Evolutionary conservation across 108 stramenopile species (phyloP).

Genomic region (Discostella pseudostelligera): DNA sequence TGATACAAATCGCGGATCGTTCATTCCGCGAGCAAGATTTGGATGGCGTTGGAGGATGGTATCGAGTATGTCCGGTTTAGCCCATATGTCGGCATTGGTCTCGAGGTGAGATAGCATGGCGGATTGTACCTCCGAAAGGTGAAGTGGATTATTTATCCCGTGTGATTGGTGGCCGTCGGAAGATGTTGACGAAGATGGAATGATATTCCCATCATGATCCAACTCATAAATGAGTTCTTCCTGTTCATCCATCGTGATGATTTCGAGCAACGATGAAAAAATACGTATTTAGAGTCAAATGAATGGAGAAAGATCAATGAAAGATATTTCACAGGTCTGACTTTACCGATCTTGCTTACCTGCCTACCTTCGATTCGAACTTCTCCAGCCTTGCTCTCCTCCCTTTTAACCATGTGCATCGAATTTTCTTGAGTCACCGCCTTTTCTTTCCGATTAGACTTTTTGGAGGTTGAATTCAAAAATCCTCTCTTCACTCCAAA

Average conservation of each 20-base stretch:
- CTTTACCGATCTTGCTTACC: background rate
- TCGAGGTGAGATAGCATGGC: slow-evolving; percentile 23
- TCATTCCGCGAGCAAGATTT: slow-evolving; percentile 28
- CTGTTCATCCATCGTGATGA: slow-evolving; percentile 2
- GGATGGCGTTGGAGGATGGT: slow-evolving; percentile 41
- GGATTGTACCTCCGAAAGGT: slow-evolving; percentile 38
- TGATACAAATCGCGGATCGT: slow-evolving; percentile 38
- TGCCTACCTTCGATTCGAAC: background rate
- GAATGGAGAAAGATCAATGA: background rate
- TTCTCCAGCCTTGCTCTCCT: background rate
- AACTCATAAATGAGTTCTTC: slow-evolving; percentile 37
- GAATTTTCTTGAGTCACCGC: background rate
- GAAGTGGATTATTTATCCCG: slow-evolving; percentile 17
- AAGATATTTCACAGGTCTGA: background rate
- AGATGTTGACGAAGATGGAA: slow-evolving; percentile 1
- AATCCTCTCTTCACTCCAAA: slow-evolving; percentile 48
- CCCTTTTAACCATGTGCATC: background rate
- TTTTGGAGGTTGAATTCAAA: slow-evolving; percentile 19
- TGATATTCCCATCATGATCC: slow-evolving; percentile 36
- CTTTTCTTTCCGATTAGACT: slow-evolving; percentile 15
- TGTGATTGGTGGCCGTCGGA: slow-evolving; percentile 3
- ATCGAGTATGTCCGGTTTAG: slow-evolving; percentile 27
- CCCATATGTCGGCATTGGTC: slow-evolving; percentile 25
- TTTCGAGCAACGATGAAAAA: background rate
- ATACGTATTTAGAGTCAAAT: background rate